These are phyloP conservation scores for Ophiosphaerella korrae DNA, from an alignment of 2,329 filamentous ascomycete genomes.

Conservation along the genomic window DNA sequence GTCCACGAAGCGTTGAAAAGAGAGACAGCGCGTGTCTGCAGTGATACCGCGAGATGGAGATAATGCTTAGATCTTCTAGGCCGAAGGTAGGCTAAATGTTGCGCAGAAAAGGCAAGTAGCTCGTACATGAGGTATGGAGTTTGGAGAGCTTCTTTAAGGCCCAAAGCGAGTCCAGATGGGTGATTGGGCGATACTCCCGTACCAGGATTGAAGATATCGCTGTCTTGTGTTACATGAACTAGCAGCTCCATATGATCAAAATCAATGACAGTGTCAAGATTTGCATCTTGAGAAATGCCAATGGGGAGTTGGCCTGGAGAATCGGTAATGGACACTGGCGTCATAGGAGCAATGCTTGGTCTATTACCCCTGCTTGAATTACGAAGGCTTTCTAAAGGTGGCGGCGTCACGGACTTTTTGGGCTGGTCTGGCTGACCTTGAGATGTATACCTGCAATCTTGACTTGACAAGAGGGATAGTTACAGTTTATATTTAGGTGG, in stretches of 20 bases:
- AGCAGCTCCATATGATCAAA: constrained; percentile 46
- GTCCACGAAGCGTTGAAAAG: constrained; percentile 24
- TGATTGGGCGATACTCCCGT: constrained; percentile 19
- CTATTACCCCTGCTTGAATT: neutral
- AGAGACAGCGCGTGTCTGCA: constrained; percentile 43
- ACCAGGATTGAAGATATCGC: constrained; percentile 31
- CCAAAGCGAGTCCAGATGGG: constrained; percentile 15
- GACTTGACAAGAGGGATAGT: constrained; percentile 10
- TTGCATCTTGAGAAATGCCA: neutral
- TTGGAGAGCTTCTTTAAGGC: constrained; percentile 27
- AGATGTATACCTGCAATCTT: constrained; percentile 17
- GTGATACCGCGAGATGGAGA: constrained; percentile 20
- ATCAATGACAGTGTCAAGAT: constrained; percentile 31
- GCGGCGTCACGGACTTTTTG: neutral
- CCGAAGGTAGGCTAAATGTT: constrained; percentile 38
- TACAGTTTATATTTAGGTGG: neutral
- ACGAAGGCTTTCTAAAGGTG: neutral
- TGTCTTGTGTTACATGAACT: constrained; percentile 31
- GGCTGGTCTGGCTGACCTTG: neutral
- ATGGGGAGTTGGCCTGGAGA: neutral
- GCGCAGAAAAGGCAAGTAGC: constrained; percentile 46
- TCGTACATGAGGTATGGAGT: constrained; percentile 46
- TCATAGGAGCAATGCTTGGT: neutral
- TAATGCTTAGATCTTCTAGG: constrained; percentile 25
- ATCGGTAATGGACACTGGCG: neutral